Evolutionary conservation across 2,329 filamentous ascomycete species (phyloP), one percentile per base, ranked within the genome.

Genomic region (Talaromyces albobiverticillius): DNA sequence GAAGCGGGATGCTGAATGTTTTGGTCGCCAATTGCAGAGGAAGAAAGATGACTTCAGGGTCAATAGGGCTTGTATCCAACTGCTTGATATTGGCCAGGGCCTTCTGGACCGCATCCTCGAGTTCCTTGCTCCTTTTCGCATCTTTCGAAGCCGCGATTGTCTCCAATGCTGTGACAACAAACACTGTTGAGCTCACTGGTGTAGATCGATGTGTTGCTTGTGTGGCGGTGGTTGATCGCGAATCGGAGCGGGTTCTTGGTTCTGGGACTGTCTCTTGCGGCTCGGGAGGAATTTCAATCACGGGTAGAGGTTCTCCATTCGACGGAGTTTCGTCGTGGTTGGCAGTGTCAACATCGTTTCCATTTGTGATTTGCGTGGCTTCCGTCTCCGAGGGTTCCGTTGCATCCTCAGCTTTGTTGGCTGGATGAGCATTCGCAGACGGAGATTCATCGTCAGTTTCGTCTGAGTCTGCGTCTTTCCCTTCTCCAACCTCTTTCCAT

Each of bases 131-230:
- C 74, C 86, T 89, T 70, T 88, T 83, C 50, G 92, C 91, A 76
- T 99, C 93, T 75, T 93, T 95, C 45, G 92, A 95, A 53, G 87
- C 83, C 57, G 89, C 89, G 67, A 99, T 96, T 69, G 86, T 87
- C 79, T 96, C 94, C 68, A 99, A 78, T 36, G 94, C 93, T 67
- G 89, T 92, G 67, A 95, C 86, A 65, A 99, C 90, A 71, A 99
- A 99, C 65, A 96, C 92, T 66, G 95, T 86, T 62, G 94, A 97
- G 81, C 88, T 95, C 78, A 95, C 88, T 63, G 84, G 87, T 68
- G 84, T 82, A 65, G 78, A 77, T 42, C 79, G 73, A 13, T 77
- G 78, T 22, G 77, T 76, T 29, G 71, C 72, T 34, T 77, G 50
- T 32, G 50, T 52, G 20, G 50, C 41, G 18, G 79, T 79, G 2